A percentile compares a stretch with the other conserved stretches of the same genome.
phyloP scores from a whole-genome alignment of 805 yeast species.

The Dipodascus geniculatus region DNA sequence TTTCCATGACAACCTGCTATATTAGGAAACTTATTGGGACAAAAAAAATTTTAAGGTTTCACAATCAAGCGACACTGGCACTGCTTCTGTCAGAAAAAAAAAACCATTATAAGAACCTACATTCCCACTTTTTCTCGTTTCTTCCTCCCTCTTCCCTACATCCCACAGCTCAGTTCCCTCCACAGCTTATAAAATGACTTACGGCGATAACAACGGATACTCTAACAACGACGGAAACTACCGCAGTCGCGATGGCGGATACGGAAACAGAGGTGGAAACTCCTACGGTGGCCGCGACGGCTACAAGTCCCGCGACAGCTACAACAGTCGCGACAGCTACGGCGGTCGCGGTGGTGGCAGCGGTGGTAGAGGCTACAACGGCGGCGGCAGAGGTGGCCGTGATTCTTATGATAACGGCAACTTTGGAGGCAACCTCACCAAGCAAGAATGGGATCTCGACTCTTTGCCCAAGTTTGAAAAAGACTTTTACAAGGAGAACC shows the following conservation, averaged over 20 bases:
- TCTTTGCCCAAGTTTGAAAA: slow-evolving; percentile 83
- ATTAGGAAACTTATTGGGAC: background rate
- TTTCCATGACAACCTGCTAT: background rate
- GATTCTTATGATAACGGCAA: slow-evolving; percentile 32
- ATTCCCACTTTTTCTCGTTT: background rate
- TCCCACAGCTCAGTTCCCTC: background rate
- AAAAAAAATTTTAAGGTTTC: background rate
- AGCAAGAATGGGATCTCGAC: slow-evolving; percentile 74
- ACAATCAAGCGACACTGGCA: background rate
- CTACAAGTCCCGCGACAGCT: slow-evolving; percentile 23
- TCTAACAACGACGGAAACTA: slow-evolving; percentile 22
- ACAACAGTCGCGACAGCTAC: slow-evolving; percentile 31
- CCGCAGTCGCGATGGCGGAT: slow-evolving; percentile 17
- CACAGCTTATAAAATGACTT: slow-evolving; percentile 9
- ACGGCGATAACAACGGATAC: slow-evolving; percentile 23
- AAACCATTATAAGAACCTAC: background rate
- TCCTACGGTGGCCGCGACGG: slow-evolving; percentile 30
- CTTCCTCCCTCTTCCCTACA: background rate
- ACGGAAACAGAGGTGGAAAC: slow-evolving; percentile 30
- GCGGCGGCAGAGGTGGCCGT: slow-evolving; percentile 30
- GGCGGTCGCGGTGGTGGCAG: slow-evolving; percentile 21
- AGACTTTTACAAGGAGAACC: slow-evolving; percentile 85
- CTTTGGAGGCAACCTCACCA: slow-evolving; percentile 44
- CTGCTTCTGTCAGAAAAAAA: background rate
- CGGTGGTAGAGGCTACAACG: slow-evolving; percentile 28